Conservation (phyloP, 2,329 filamentous ascomycete genomes). For the Dactylellina drechsleri region DNA sequence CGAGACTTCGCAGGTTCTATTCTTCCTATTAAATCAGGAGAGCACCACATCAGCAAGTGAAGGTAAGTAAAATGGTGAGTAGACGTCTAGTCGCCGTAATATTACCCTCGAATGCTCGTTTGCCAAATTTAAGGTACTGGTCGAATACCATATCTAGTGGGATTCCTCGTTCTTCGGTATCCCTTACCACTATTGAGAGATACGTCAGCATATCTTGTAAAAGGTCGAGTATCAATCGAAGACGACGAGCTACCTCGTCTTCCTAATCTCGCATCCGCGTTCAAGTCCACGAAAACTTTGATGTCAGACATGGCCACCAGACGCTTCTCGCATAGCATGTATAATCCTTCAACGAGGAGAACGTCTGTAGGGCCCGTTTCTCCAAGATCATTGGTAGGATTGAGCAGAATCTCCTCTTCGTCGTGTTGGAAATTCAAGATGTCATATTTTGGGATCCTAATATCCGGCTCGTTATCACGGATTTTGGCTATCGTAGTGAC, state of each 20-base stretch:
- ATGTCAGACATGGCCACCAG: constrained; percentile 56
- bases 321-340: constrained; percentile 55
- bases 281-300: constrained; percentile 57
- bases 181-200: constrained; percentile 52
- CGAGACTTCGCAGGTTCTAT: constrained; percentile 51
- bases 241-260: constrained; percentile 26
- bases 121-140: constrained; percentile 57
- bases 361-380: constrained; percentile 53
- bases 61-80: not conserved
- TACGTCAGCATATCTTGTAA: not conserved
- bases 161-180: constrained; percentile 53
- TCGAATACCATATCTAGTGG: constrained; percentile 57
- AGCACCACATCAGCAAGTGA: constrained; percentile 4
- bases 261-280: constrained; percentile 55
- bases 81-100: not conserved
- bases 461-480: constrained; percentile 31
- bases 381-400: constrained; percentile 29
- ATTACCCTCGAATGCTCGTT: constrained; percentile 57
- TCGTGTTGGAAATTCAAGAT: constrained; percentile 37
- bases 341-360: constrained; percentile 57
- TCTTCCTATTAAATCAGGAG: constrained; percentile 20
- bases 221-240: not conserved
- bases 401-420: constrained; percentile 2
- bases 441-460: constrained; percentile 50
- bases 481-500: constrained; percentile 53